Conservation (phyloP, 306 rosid species). For the Malus fusca region DNA sequence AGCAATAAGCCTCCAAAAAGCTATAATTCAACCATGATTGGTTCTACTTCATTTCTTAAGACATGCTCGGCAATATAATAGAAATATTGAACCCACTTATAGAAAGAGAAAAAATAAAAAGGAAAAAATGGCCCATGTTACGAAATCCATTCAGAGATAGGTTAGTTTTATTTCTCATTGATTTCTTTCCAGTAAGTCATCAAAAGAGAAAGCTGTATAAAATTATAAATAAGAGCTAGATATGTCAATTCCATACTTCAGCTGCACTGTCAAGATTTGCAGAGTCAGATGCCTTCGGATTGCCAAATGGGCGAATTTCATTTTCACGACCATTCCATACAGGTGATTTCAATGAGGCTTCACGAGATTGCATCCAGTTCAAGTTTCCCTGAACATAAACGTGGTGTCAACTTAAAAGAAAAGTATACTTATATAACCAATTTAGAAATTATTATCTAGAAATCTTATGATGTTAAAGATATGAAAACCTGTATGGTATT, state of each 20-base stretch:
- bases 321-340: constrained; percentile 94
- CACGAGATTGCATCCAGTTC: constrained; percentile 99
- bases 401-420: constrained; percentile 18
- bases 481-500: constrained; percentile 86
- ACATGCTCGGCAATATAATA: background rate
- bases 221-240: background rate
- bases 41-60: background rate
- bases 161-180: background rate
- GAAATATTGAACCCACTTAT: background rate
- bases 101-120: background rate
- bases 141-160: background rate
- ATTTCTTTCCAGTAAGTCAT: background rate
- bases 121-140: background rate
- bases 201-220: constrained; percentile 6
- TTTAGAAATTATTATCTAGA: constrained; percentile 7
- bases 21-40: background rate
- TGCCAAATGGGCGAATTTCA: constrained; percentile 94
- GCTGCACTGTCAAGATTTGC: constrained; percentile 98
- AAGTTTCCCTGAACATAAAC: constrained; percentile 74
- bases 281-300: constrained; percentile 89
- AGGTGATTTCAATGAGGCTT: constrained; percentile 75
- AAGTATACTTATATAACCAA: background rate
- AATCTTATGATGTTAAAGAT: constrained; percentile 15
- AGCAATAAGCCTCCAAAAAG: background rate
- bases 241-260: constrained; percentile 55